phyloP scores from a whole-genome alignment of 2,329 filamentous ascomycete species.

The Pleurostoma richardsiae region DNA sequence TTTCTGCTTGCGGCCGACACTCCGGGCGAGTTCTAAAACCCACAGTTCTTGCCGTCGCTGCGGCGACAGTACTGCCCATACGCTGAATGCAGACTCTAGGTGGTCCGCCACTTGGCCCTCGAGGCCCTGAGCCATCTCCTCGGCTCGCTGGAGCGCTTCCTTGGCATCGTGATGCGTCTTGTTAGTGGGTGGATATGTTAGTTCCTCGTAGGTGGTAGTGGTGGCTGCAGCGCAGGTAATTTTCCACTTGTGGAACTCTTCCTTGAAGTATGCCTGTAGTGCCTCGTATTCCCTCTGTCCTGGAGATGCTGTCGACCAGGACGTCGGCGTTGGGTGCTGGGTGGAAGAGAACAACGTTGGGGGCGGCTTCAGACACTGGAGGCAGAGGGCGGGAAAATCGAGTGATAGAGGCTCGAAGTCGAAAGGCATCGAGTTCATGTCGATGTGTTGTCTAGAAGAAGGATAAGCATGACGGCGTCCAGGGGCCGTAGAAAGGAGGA shows the following conservation, averaged over 20 bases:
- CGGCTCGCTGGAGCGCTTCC: conserved; percentile 41
- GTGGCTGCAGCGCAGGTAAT: conserved; percentile 44
- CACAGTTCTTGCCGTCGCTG: conserved; percentile 55
- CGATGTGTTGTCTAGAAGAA: conserved; percentile 43
- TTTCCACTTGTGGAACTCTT: conserved; percentile 64
- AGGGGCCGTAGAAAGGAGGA: neutral
- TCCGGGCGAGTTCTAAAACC: conserved; percentile 57
- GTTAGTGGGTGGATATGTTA: conserved; percentile 39
- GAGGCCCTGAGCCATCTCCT: conserved; percentile 51
- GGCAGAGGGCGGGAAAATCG: conserved; percentile 79
- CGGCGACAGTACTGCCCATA: conserved; percentile 64
- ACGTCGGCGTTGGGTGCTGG: conserved; percentile 70
- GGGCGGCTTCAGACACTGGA: conserved; percentile 75
- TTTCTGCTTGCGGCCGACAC: conserved; percentile 51
- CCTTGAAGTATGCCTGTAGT: conserved; percentile 60
- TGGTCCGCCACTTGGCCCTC: conserved; percentile 70
- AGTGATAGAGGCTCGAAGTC: conserved; percentile 83
- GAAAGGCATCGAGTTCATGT: conserved; percentile 53
- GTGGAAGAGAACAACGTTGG: conserved; percentile 78
- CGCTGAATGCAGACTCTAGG: conserved; percentile 68
- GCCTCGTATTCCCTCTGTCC: conserved; percentile 69
- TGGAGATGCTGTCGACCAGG: conserved; percentile 77
- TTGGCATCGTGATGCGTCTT: conserved; percentile 35
- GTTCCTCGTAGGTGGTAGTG: conserved; percentile 44
- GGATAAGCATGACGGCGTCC: neutral